Evolutionary conservation across 495 filamentous ascomycete genomes (phyloP).

Genomic region (Aspergillus egyptiacus): DNA sequence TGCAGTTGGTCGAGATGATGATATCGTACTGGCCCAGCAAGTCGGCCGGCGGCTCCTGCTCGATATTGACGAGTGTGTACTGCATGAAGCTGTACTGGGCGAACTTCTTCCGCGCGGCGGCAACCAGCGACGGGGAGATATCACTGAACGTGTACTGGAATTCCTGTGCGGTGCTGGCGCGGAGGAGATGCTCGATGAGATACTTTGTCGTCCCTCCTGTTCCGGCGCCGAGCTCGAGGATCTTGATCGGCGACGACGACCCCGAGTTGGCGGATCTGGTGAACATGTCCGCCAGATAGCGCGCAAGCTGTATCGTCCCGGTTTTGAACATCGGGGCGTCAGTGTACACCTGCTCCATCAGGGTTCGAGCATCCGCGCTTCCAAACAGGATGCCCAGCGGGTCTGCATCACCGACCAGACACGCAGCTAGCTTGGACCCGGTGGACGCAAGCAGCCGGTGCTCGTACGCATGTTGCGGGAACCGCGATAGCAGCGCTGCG

Average conservation of each 20-base stretch:
- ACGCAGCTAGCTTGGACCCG: constrained; percentile 19
- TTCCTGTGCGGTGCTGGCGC: neutral
- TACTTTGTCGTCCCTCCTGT: neutral
- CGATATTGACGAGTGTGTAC: constrained; percentile 35
- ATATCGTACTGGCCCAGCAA: constrained; percentile 27
- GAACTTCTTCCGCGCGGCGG: constrained; percentile 28
- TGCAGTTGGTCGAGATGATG: constrained; percentile 41
- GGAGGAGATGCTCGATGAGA: neutral
- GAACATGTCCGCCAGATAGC: neutral
- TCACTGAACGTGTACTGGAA: constrained; percentile 47
- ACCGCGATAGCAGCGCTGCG: too few species aligned
- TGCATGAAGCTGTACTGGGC: constrained; percentile 28
- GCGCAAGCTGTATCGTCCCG: neutral
- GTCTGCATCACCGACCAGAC: constrained; percentile 27
- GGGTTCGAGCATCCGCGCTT: neutral
- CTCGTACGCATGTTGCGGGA: constrained; percentile 25
- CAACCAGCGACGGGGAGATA: constrained; percentile 35
- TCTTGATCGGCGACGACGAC: too few species aligned
- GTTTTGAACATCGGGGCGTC: neutral
- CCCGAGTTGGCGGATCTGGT: too few species aligned
- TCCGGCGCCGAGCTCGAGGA: neutral
- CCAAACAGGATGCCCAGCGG: constrained; percentile 18
- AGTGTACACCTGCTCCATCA: neutral
- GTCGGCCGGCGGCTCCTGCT: constrained; percentile 23
- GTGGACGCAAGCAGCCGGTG: constrained; percentile 22